Evolutionary conservation across 1,284 basidiomycete genomes (phyloP), one percentile per base, ranked within the genome.

Genomic region (Tylopilus sp.): DNA sequence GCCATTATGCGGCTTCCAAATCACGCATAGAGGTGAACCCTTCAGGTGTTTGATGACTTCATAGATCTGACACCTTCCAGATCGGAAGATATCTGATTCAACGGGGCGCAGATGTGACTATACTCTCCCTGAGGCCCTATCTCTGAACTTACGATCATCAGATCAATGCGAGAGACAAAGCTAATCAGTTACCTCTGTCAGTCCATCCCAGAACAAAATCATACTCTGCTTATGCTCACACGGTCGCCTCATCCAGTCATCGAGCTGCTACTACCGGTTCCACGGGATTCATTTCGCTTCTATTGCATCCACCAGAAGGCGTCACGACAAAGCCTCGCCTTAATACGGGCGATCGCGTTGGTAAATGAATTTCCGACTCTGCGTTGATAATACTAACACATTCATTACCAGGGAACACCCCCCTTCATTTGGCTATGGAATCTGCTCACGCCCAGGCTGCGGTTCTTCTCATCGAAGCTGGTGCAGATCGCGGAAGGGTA

Each of bases 1-100:
- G 95, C 75, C 95, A 98, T 80, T 98, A 98, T 73, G 96, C 96
- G 38, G 96, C 96, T 52, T 98, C 96, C 24, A 98, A 97, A 80
- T 93, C 95, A 54, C 91, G 92, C 58, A 88, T 96, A 62, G 90
- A 95, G 75, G 95, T 95, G 77, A 68, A 51, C 39, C 24, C 60
- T 24, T 6, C 36, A 22, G 5, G 7, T 8, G 24, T 44, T 58
- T 19, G 22, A 6, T 22, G 16, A 22, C 39, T 12, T 22, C 24
- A 18, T 58, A 15, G 22, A 16, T 33, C 58, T 58, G 60, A 67
- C 29, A 5, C 16, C 54, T 38, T 18, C 5, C 78, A 98, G 95
- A 94, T 97, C 77, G 96, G 95, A 64, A 91, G 88, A 76, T 83
- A 95, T 41, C 83, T 98, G 63, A 92, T 98, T 69, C 83, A 87